phyloP scores from a whole-genome alignment of 2,329 filamentous ascomycete species.

The Blastomyces parvus region DNA sequence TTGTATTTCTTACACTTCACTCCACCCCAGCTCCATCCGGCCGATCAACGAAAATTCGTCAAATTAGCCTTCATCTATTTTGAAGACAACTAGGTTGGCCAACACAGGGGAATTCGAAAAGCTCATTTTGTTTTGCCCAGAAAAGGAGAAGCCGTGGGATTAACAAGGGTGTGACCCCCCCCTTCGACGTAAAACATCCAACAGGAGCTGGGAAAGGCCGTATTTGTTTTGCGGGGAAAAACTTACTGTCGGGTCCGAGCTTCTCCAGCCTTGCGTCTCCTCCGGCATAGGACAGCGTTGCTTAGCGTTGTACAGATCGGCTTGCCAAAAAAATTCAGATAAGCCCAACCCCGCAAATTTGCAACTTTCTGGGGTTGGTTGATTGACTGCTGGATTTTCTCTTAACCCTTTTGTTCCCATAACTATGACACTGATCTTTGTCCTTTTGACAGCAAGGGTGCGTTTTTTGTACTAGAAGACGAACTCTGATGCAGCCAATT shows the following conservation, averaged over 20 bases:
- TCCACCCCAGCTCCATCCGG: neutral
- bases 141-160: neutral
- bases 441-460: neutral
- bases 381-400: neutral
- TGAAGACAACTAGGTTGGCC: neutral
- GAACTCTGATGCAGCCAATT: neutral
- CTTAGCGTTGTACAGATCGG: neutral
- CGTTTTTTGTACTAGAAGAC: neutral
- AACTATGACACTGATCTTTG: neutral
- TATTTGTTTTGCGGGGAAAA: neutral
- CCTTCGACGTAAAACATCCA: neutral
- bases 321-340: neutral
- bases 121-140: neutral
- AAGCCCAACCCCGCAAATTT: neutral
- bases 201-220: neutral
- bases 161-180: neutral
- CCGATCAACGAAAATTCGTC: neutral
- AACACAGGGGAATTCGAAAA: neutral
- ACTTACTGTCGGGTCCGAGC: neutral
- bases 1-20: neutral
- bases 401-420: neutral
- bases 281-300: neutral
- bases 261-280: neutral
- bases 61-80: neutral
- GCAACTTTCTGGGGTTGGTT: neutral